These are phyloP conservation scores for Acacia pycnantha DNA, from an alignment of 331 rosid genomes.

Conservation along the genomic window DNA sequence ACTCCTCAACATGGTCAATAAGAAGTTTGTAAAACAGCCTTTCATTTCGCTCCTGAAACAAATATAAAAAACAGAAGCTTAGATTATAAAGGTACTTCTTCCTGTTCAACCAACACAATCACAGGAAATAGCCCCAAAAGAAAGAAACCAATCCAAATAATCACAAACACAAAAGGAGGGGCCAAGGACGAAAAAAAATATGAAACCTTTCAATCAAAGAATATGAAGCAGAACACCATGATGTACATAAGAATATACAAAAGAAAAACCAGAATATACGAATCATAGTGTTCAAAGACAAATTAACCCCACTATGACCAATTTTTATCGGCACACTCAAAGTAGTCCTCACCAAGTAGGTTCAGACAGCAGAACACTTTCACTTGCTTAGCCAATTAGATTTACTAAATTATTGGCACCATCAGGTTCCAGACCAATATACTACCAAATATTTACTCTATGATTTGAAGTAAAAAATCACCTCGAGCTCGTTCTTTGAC, in stretches of 20 bases:
- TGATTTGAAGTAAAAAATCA: constrained; percentile 15
- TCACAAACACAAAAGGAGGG: neutral
- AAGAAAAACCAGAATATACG: neutral
- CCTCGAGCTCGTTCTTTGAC: constrained; percentile 87
- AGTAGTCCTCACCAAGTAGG: neutral
- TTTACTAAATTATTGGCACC: neutral
- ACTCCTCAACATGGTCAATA: constrained; percentile 86
- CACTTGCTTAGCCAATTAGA: no score
- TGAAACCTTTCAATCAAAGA: neutral
- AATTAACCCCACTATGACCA: neutral
- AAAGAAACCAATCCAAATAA: neutral
- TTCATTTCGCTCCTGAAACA: constrained; percentile 82
- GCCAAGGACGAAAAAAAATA: neutral
- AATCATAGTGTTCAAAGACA: neutral
- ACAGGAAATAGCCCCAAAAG: neutral
- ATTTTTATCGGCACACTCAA: neutral
- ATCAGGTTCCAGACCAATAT: constrained; percentile 1
- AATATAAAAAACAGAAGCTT: neutral
- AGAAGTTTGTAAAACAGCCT: constrained; percentile 83
- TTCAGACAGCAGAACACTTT: neutral
- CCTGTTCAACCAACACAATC: neutral
- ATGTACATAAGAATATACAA: neutral
- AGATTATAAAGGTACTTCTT: constrained; percentile 2
- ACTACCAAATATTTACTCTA: neutral
- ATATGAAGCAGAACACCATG: neutral